Base-by-base conservation (phyloP, 2,329 filamentous ascomycete genomes). In the Furcasterigmium furcatum region DNA sequence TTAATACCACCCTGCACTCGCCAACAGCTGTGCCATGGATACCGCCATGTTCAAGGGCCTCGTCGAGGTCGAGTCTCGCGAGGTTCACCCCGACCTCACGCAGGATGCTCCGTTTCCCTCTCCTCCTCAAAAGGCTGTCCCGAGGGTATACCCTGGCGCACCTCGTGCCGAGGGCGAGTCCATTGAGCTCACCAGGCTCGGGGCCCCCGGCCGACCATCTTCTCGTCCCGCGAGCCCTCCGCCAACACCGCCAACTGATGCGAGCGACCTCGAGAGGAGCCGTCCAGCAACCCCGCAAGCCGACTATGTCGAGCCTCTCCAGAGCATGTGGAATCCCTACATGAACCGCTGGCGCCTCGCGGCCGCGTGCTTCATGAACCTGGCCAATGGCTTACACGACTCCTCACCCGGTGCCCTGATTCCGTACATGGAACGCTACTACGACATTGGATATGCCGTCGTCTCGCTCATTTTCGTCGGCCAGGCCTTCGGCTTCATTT, bases 381-480 rank as follows among this genome's bases (percentile, higher is more conserved):
- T 94, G 49, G 74, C 76, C 3, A 84, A 85, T 55, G 90, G 88
- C 0, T 66, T 94, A 47, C 88, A 81, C 54, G 90, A 95, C 63
- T 80, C 82, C 35, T 84, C 86, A 0, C 81, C 88, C 2, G 89
- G 89, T 58, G 87, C 88, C 10, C 59, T 94, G 46, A 87, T 95
- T 54, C 88, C 89, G 0, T 90, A 90, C 58, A 87, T 95, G 63
- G 87, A 92, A 61, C 73, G 68, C 62, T 80, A 87, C 56, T 95
- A 92, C 58, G 54, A 74, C 47, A 88, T 94, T 46, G 85, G 84
- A 35, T 92, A 94, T 61, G 85, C 83, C 3, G 66, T 89, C 9
- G 87, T 94, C 3, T 92, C 89, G 2, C 71, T 92, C 30, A 88
- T 95, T 57, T 95, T 94, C 68, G 78, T 94, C 24, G 80, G 84